phyloP scores from a whole-genome alignment of 2,329 filamentous ascomycete genomes.

The Hypoxylon sp. region DNA sequence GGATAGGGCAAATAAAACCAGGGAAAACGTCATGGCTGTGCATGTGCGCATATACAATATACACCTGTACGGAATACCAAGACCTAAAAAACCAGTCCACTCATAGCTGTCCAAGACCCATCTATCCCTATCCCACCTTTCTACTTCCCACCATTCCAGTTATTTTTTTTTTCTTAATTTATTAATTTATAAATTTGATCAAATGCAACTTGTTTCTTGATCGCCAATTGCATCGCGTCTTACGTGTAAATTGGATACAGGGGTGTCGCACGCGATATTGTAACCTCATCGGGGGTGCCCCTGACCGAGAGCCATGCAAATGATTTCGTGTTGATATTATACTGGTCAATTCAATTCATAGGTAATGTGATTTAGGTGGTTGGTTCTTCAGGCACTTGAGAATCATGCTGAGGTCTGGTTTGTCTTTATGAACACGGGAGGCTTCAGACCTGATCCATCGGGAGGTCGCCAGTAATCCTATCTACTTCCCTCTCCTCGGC shows the following conservation, averaged over 20 bases:
- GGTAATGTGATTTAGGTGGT: background rate
- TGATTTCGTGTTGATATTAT: constrained; percentile 11
- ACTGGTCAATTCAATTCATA: constrained; percentile 33
- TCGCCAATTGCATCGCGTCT: constrained; percentile 12
- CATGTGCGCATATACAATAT: constrained; percentile 13
- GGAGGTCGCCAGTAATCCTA: background rate
- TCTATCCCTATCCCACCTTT: background rate
- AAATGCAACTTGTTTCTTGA: constrained; percentile 16
- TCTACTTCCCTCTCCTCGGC: constrained; percentile 1
- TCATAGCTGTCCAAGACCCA: constrained; percentile 12
- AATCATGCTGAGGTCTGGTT: constrained; percentile 1
- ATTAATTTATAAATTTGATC: constrained; percentile 15
- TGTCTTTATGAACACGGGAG: constrained; percentile 27
- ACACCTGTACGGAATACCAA: background rate
- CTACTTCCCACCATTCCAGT: too few species aligned
- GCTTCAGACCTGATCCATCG: constrained; percentile 2
- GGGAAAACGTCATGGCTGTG: constrained; percentile 37
- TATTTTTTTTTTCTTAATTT: too few species aligned
- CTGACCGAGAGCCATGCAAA: constrained; percentile 1
- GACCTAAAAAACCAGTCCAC: background rate
- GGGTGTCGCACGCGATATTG: constrained; percentile 8
- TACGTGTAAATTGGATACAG: constrained; percentile 33
- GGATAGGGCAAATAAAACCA: constrained; percentile 26
- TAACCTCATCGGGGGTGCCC: constrained; percentile 4
- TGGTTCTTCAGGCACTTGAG: constrained; percentile 8